Base-by-base conservation (phyloP, 768 basidiomycete species). In the Zangia roseola region DNA sequence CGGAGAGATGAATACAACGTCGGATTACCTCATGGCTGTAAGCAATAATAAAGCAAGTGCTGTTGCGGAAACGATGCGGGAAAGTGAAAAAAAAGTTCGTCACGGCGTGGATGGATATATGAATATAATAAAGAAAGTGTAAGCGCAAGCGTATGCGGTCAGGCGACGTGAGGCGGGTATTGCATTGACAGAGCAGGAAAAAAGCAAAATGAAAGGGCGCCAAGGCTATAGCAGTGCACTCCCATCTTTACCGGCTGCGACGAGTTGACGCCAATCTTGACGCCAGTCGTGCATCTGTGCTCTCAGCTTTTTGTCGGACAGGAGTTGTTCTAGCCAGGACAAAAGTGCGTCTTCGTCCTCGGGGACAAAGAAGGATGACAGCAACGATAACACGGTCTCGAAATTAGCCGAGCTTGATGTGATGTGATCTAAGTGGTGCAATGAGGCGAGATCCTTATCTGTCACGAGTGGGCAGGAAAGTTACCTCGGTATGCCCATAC, bases 311-410 rank as follows among this genome's bases (percentile, higher is more conserved):
- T 80, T 79, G 64, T 86, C 74, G 21, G 64, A 69, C 16, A 86
- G 60, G 42, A 79, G 70, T 43, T 75, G 78, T 50, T 76, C 80
- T 40, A 97, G 82, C 94, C 94, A 99, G 2, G 73, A 68, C 57
- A 99, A 70, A 23, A 97, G 74, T 5, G 74, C 70, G 58, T 97
- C 82, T 53, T 98, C 95, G 58, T 91, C 83, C 66, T 95, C 90
- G 0, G 92, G 90, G 7, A 97, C 84, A 63, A 97, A 98, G 71
- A 93, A 95, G 8, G 93, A 95, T 1, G 94, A 95, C 9, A 99
- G 72, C 13, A 94, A 73, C 13, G 91, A 94, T 14, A 98, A 73
- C 17, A 97, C 84, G 4, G 88, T 94, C 69, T 99, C 95, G 67
- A 99, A 97, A 55, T 72, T 84, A 21, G 94, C 94, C 6, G 83